Base-by-base conservation (phyloP, 1,284 basidiomycete genomes). In the Neolentinus lepideus region DNA sequence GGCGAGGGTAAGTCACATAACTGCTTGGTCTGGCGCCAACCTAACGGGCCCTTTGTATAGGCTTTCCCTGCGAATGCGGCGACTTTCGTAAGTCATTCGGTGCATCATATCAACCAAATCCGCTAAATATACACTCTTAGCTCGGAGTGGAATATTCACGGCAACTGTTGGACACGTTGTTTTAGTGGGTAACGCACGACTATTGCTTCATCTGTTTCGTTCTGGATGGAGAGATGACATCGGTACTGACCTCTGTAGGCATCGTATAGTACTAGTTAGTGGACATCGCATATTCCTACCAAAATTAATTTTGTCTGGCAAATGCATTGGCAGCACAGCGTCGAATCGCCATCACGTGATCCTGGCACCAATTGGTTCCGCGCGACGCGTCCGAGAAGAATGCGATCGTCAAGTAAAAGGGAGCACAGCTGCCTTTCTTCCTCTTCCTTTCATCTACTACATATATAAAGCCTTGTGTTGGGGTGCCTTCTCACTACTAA, bases 61-160 rank as follows among this genome's bases (percentile, higher is more conserved):
- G 90, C 91, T 53, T 92, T 94, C 81, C 92, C 93, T 4, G 93
- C 94, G 26, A 96, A 96, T 69, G 94, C 93, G 52, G 94, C 93
- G n/a, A 94, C 93, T 54, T 96, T 96, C 76, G 88, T 94, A 66
- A 75, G 91, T 80, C 22, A 12, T 59, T 36, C 29, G n/a, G 12
- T 31, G 29, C 29, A 31, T 12, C 12, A 31, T 12, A 31, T 50
- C 35, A 56, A 55, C 56, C 14, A 35, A 45, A 56, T 38, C 60
- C 25, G 2, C 8, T 58, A 19, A 38, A 57, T 57, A 50, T 57
- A 36, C 19, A 31, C 19, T 29, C n/a, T 14, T 51, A 68, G 67
- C 60, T 68, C 26, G 67, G 67, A 25, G 67, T 69, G 16, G 67
- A 69, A 58, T 63, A 62, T 16, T 62, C 66, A 51, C 66, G 64